phyloP scores from a whole-genome alignment of 129 eudicot genomes.

The Flaveria robusta region DNA sequence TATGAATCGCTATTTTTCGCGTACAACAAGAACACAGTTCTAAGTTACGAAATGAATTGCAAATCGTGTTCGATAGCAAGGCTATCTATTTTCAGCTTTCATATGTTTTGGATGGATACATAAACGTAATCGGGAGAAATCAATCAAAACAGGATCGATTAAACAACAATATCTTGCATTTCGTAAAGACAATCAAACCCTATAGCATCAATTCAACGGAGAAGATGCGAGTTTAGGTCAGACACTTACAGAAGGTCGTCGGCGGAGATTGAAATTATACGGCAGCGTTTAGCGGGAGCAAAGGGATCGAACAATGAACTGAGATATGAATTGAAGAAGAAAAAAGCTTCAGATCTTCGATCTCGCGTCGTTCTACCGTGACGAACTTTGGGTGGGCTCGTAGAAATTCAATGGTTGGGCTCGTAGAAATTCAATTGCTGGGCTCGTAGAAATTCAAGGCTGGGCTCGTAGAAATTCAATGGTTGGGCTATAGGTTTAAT shows the following conservation, averaged over 20 bases:
- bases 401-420: conserved; percentile 21
- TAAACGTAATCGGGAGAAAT: neutral
- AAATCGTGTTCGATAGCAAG: conserved; percentile 2
- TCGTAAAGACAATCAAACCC: conserved; percentile 27
- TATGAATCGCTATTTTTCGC: neutral
- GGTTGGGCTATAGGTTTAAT: neutral
- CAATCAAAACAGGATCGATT: conserved; percentile 11
- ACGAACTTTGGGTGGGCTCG: conserved; percentile 20
- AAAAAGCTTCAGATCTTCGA: conserved; percentile 35
- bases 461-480: conserved; percentile 21
- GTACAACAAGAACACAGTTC: conserved; percentile 15
- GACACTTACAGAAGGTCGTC: conserved; percentile 29
- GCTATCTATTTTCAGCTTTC: conserved; percentile 4
- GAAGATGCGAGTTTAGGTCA: neutral
- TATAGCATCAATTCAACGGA: conserved; percentile 14
- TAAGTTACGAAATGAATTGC: conserved; percentile 4
- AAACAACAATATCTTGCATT: conserved; percentile 4
- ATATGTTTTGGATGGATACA: neutral
- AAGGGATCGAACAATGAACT: conserved; percentile 27
- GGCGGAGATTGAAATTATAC: conserved; percentile 24
- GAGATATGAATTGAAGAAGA: conserved; percentile 21
- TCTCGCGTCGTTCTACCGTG: conserved; percentile 30
- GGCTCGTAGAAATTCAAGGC: conserved; percentile 8
- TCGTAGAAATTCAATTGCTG: conserved; percentile 1
- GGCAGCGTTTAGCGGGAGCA: conserved; percentile 26